Base-by-base conservation (phyloP, 805 yeast species). In the Starmerella bombicola region DNA sequence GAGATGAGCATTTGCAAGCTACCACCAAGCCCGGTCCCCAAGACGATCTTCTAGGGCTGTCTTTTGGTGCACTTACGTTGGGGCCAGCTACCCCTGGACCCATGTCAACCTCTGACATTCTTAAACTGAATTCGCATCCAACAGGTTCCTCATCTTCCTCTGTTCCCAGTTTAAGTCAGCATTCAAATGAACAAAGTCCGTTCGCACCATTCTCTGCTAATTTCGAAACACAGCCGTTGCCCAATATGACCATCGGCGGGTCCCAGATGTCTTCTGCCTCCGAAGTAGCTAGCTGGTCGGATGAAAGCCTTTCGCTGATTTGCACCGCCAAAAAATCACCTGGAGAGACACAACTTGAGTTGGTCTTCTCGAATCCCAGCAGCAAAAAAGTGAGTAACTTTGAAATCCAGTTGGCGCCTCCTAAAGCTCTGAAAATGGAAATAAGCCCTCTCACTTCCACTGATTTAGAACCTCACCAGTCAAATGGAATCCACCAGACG, bases 331-430 rank as follows among this genome's bases (percentile, higher is more conserved):
- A 54, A 3, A 61, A 68, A 36, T 56, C 60, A 23, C 55, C 71
- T 1, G 54, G 62, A 8, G 56, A 62, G 1, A 55, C 73, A 29
- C 56, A 58, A 21, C 69, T 80, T 7, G 65, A 64, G 25, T 67
- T 73, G 8, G 56, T 59, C 37, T 70, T 76, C 51, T 67, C 80
- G 37, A 80, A 78, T 59, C 46, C 63, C 7, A 62, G 66, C 35
- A 52, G 66, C 6, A 55, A 56, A 33, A 58, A 71, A 13, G 58
- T 80, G 25, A 58, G 69, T 6, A 66, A 69, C 43, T 58, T 81
- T 33, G 71, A 73, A 44, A 73, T 78, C 49, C 65, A 74, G 54
- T 58, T 80, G 29, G 91, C 93, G 0, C 84, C 76, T 24, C 83
- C 93, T 40, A 77, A 75, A 52, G 54, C 69, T 6, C 70, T 77